phyloP scores from a whole-genome alignment of 2,329 filamentous ascomycete genomes.

The Beauveria bassiana region DNA sequence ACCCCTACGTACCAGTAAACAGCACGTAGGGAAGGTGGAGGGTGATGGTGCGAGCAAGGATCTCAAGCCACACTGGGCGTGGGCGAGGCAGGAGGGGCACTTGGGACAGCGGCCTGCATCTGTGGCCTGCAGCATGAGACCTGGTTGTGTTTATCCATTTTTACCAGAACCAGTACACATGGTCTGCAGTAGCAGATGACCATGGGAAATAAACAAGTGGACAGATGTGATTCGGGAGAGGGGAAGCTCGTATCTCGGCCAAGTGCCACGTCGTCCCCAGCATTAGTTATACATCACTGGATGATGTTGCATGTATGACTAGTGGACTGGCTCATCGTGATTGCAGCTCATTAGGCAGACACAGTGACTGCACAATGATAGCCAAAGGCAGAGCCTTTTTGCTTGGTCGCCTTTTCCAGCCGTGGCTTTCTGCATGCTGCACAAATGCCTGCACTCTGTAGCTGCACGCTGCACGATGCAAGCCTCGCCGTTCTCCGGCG shows the following conservation, averaged over 20 bases:
- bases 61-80: constrained; percentile 4
- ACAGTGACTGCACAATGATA: neutral
- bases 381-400: neutral
- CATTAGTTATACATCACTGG: constrained; percentile 2
- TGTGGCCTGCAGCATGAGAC: constrained; percentile 11
- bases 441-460: neutral
- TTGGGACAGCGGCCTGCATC: constrained; percentile 3
- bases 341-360: neutral
- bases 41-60: constrained; percentile 5
- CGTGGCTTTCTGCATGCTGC: constrained; percentile 8
- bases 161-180: neutral
- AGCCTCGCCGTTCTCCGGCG: constrained; percentile 7
- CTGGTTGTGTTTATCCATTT: constrained; percentile 1
- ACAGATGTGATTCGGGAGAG: neutral
- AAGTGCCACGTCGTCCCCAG: neutral
- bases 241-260: neutral
- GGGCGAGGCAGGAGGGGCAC: neutral
- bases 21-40: neutral
- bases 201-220: neutral
- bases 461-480: constrained; percentile 11
- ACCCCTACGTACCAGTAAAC: constrained; percentile 7
- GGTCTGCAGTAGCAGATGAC: constrained; percentile 6
- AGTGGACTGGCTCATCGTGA: neutral
- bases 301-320: neutral
- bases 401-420: constrained; percentile 6